Base-by-base conservation (phyloP, 208 protist species). In the Trypanosoma scelopori region DNA sequence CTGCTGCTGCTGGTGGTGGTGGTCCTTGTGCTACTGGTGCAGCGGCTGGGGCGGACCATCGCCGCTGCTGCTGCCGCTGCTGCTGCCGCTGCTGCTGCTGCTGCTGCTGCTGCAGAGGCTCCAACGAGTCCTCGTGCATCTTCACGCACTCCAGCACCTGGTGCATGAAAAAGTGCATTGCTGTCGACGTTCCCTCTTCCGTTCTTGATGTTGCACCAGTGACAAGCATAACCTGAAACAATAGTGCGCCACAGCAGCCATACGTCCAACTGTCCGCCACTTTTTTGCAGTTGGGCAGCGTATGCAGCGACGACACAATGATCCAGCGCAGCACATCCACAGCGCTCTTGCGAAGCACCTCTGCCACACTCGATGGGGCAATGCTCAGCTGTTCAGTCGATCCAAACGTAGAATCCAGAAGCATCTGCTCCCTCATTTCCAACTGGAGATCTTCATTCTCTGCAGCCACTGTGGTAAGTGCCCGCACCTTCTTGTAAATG, bases 171-270 rank as follows among this genome's bases (percentile, higher is more conserved):
- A 82, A 92, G n/a, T 71, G 48, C 6, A 84, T 85, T 11, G 92
- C 56, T 5, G 79, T 91, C 32, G 57, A 69, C 27, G 79, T 71
- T n/a, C 57, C 62, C 20, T 91, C 79, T 56, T 82, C 76, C 12
- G 55, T 65, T 35, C 57, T 62, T 25, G 79, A 56, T 47, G 76
- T 80, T 22, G 79, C 59, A 16, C 85, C 85, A 11, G 71, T 71
- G 27, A 85, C 60, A 27, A 91, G 70, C 58, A 95, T 78, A 25
- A 93, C 57, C 60, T 95, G 89, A 59, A 95, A 92, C 16, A 95
- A 76, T 13, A 95, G 58, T 1, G 70, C 84, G 32, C 89, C 87
- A 57, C 89, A 92, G 23, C 82, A 80, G 52, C 87, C 86, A 68
- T 95, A 92, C 45, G 75, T 75, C 0, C 79, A 58, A 6, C 78